Evolutionary conservation across 805 yeast species (phyloP).

Genomic region (Wickerhamomyces rabaulensis): DNA sequence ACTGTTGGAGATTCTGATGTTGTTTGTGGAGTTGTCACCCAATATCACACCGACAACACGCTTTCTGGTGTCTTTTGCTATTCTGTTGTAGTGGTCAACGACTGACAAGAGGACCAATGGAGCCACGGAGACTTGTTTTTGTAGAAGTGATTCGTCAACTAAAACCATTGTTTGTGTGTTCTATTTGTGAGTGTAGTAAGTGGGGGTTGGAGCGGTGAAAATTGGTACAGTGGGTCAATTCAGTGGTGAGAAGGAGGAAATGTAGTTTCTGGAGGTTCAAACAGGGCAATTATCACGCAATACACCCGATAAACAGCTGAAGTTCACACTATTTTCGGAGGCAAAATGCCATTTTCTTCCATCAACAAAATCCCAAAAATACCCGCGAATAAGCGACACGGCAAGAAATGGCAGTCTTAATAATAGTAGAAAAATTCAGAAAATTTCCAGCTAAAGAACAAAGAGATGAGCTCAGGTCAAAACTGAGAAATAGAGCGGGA

Average conservation of each 20-base stretch:
- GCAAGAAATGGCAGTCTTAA: not conserved
- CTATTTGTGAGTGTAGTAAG: not conserved
- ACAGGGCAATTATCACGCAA: not conserved
- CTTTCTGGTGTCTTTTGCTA: constrained; percentile 65
- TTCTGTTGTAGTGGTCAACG: constrained; percentile 91
- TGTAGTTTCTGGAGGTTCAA: not conserved
- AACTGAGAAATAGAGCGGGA: not conserved
- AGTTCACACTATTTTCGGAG: not conserved
- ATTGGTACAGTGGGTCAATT: not conserved
- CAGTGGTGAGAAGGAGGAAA: not conserved
- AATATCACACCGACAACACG: constrained; percentile 92
- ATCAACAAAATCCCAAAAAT: not conserved
- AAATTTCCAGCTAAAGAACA: too few relatives aligned
- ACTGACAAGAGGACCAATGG: constrained; percentile 92
- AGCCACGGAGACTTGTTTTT: constrained; percentile 79
- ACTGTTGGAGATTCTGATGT: constrained; percentile 78
- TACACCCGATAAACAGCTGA: not conserved
- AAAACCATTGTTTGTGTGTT: not conserved
- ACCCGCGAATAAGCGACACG: not conserved
- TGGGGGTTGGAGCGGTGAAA: not conserved
- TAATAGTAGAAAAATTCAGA: not conserved
- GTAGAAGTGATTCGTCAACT: constrained; percentile 19
- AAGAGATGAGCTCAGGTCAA: not conserved
- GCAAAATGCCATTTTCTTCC: not conserved
- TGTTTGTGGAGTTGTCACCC: constrained; percentile 58